Base-by-base conservation (phyloP, 2,329 filamentous ascomycete genomes). In the Cladophialophora bantiana region DNA sequence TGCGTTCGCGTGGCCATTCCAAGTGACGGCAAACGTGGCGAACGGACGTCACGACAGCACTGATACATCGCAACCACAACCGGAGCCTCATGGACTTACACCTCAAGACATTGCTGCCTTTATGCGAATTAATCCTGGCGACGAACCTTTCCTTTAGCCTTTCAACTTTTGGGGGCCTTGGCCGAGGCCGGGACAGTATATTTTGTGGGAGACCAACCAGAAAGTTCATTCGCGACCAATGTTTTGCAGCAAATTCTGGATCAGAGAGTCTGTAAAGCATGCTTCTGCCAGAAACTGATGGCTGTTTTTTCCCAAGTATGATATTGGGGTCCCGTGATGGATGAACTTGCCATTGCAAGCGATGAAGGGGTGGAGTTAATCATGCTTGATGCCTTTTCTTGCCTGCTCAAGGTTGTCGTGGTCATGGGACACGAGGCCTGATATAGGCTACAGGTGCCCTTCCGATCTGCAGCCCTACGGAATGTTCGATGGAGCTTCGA, bases 61-160 rank as follows among this genome's bases (percentile, higher is more conserved):
- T 12, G 45, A 50, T 50, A 3, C 18, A 26, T 61, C 63, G 50
- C 58, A 59, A 7, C 32, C 56, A 3, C 57, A 50, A 15, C 52
- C 31, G 4, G 34, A 34, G 31, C n/a, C n/a, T n/a, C 40, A 53
- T 60, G 35, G 56, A 38, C 38, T 69, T 38, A 66, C 64, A n/a
- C 45, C 48, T 18, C 54, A 67, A 45, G 67, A 69, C 40, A 69
- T 69, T 52, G 67, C 67, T 20, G 67, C 65, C 40, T 69, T 69
- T 48, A 69, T 69, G 67, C 64, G 62, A 10, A 65, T 67, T 59
- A 69, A 69, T 40, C 67, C 67, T 20, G 67, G 62, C 15, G 65
- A 69, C 7, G 65, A 67, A 48, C 67, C 64, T 13, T 69, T 62
- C 31, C 60, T 67, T 9, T 67, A 36, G 58, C 48, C 9, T 26